Percentiles rank a stretch among this genome's conserved stretches.
phyloP scores from a whole-genome alignment of 1,139 yeast genomes.

The Blastobotrys apis region DNA sequence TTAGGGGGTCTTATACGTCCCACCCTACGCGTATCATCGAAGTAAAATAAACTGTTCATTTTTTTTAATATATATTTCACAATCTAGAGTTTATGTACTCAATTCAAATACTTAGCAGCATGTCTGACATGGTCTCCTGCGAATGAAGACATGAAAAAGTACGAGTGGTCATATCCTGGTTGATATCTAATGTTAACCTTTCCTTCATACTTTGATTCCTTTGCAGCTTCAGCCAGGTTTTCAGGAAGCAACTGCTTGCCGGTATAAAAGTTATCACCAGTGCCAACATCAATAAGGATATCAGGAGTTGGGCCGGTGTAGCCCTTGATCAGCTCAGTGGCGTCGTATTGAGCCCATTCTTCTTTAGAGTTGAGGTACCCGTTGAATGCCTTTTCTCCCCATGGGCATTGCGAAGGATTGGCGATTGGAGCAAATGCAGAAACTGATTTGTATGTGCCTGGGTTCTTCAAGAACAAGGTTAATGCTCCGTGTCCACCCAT shows the following conservation, averaged over 20 bases:
- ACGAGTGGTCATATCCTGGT: constrained; percentile 88
- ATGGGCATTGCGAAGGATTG: constrained; percentile 70
- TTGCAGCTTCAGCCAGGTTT: constrained; percentile 60
- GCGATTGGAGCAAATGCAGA: constrained; percentile 90
- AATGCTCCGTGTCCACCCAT: constrained; percentile 98
- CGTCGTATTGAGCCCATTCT: constrained; percentile 59
- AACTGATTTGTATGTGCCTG: constrained; percentile 72
- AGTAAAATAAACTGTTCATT: too few relatives aligned
- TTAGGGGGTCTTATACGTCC: too few relatives aligned
- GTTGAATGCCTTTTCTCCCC: constrained; percentile 83
- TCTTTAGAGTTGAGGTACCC: constrained; percentile 59
- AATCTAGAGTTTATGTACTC: constrained; percentile 3
- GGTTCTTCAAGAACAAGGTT: constrained; percentile 67
- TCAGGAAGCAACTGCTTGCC: constrained; percentile 77
- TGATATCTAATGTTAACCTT: constrained; percentile 55
- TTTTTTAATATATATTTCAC: neutral
- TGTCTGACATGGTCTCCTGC: constrained; percentile 80
- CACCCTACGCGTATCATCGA: too few relatives aligned
- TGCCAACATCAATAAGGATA: constrained; percentile 82
- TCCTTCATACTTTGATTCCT: constrained; percentile 57
- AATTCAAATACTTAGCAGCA: constrained; percentile 66
- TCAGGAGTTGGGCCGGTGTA: constrained; percentile 52
- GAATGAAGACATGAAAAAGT: constrained; percentile 78
- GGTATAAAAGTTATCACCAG: constrained; percentile 63
- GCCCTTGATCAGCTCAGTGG: constrained; percentile 60